Conservation (phyloP, 2,329 filamentous ascomycete species). For the Sphaerostilbella broomeana region DNA sequence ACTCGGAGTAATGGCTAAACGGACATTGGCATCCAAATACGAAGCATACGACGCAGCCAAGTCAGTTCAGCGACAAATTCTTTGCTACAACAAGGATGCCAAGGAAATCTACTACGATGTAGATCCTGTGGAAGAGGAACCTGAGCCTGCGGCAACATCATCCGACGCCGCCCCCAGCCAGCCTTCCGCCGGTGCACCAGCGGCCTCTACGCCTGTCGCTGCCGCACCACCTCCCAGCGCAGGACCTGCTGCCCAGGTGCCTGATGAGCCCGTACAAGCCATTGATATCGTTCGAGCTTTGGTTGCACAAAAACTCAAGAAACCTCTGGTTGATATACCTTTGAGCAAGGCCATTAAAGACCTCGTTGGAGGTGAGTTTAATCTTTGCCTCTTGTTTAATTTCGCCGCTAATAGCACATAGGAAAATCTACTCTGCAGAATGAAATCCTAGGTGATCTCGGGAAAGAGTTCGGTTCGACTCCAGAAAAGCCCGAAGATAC, state of each 20-base stretch:
- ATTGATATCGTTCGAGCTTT: conserved; percentile 83
- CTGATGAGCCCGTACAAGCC: conserved; percentile 80
- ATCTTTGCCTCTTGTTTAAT: neutral
- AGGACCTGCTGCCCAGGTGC: conserved; percentile 79
- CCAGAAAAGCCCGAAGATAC: conserved; percentile 98
- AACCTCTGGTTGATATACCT: conserved; percentile 79
- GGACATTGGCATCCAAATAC: conserved; percentile 93
- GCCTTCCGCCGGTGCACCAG: conserved; percentile 34
- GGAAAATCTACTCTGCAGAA: conserved; percentile 98
- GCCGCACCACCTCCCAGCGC: conserved; percentile 61
- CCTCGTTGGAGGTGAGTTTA: conserved; percentile 78
- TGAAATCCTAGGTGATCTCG: conserved; percentile 93
- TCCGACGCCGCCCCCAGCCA: conserved; percentile 5
- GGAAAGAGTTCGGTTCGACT: conserved; percentile 96
- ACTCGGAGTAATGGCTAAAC: conserved; percentile 93
- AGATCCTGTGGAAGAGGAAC: conserved; percentile 88
- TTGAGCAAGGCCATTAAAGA: conserved; percentile 97
- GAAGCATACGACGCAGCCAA: conserved; percentile 97
- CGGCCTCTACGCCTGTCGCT: conserved; percentile 47
- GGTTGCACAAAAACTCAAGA: conserved; percentile 97
- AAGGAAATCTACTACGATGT: conserved; percentile 99
- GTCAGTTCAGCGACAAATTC: conserved; percentile 91
- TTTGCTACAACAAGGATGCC: conserved; percentile 98
- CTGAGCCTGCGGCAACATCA: conserved; percentile 49
- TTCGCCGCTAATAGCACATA: conserved; percentile 30